Base-by-base conservation (phyloP, 192 early-diverging fungal species). In the Entomortierella lignicola region DNA sequence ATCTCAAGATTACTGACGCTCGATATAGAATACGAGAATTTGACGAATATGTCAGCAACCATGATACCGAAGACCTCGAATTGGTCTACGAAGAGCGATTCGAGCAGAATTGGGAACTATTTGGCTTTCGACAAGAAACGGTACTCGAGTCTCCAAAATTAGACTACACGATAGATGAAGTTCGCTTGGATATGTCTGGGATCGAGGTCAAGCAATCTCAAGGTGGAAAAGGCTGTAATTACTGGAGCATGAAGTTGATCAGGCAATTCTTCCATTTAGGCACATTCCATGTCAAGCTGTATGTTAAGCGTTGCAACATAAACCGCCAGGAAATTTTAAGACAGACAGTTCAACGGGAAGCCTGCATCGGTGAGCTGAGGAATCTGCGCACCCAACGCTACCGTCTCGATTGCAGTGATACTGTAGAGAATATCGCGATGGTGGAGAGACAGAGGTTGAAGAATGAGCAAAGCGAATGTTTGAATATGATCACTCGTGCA, bases 281-380 rank as follows among this genome's bases (percentile, higher is more conserved):
- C 11, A 10, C 20, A 6, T 64, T 51, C 25, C 30, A 54, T 34
- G 62, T 39, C 62, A 64, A 64, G 51, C 23, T 64, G 30, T 64
- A 64, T 21, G 51, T 26, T 11, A 64, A 53, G 62, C 26, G 50
- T 2, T 23, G 30, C 7, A 51, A 64, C 18, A 10, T 32, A 4
- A 15, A 53, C 13, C 47, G 21, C 5, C 4, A 15, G 0, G 34
- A 64, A 8, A 54, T 64, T 31, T 20, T 0, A n/a, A 17, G 20
- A 12, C 25, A 48, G 41, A 1, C 20, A 26, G 0, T 6, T 17
- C 20, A 13, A 31, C 21, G 32, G 30, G 32, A 59, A 6, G 30
- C 10, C 6, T n/a, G 18, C 5, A n/a, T 8, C 10, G 20, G 12
- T 8, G 31, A 18, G 2, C 37, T 59, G 21, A 23, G n/a, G 17